Base-by-base conservation (phyloP, 164 flowering plant species). In the Magnolia kwangsiensis region DNA sequence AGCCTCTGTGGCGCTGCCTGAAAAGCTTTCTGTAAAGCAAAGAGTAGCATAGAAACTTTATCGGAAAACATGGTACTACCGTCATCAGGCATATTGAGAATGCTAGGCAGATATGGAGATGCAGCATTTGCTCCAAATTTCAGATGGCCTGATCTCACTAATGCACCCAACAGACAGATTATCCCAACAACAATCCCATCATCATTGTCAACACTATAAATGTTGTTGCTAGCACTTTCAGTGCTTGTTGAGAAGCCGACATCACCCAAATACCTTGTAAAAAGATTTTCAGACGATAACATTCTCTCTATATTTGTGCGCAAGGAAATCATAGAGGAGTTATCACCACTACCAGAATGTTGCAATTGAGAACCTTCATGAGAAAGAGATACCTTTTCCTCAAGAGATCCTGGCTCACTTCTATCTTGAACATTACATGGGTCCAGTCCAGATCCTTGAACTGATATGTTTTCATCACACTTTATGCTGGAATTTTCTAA, bases 1-100 rank as follows among this genome's bases (percentile, higher is more conserved):
- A 96, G 96, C 84, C 97, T 88, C 76, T 88, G 89, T 37, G 99
- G 98, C 79, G 97, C 97, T 23, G 97, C 97, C 83, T 94, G 98
- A 75, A 96, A 92, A 81, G 93, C 98, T 84, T 88, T 96, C 74
- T 91, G 96, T 73, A 96, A 82, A 76, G 97, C 95, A 89, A 90
- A 96, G 75, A 90, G 91, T 31, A 94, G 83, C 75, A 96, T 91
- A 75, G 96, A 85, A 81, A 96, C 90, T 85, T 88, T 96, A 84
- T 94, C 99, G 75, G 91, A 91, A 85, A 92, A 91, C 99, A 96
- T 96, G 20, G 89, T 88, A 63, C 95, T 87, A 50, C 92, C 89
- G 27, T 89, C 90, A 71, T 89, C 95, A 75, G 83, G 89, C 94
- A 85, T 82, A 74, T 87, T 84, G 50, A 82, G 55, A 75, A 90